phyloP scores from a whole-genome alignment of 2,329 filamentous ascomycete genomes.

The Penicillium sp. region DNA sequence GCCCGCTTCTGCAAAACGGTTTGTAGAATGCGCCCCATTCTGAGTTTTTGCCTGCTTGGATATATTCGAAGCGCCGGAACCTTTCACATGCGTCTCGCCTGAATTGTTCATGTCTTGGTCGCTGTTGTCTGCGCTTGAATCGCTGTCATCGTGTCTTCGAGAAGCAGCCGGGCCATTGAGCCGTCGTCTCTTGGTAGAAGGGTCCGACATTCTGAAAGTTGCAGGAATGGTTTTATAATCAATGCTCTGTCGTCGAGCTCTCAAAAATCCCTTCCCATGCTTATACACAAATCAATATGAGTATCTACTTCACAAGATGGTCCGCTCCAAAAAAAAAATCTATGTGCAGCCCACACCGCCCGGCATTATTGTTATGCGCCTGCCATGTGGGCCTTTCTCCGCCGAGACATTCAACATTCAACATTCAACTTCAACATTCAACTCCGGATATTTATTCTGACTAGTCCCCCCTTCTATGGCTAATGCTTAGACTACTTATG shows the following conservation, averaged over 20 bases:
- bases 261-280: not conserved
- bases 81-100: not conserved
- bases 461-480: too few species aligned
- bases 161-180: slow-evolving; percentile 10
- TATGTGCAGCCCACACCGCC: slow-evolving; percentile 7
- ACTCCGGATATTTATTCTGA: too few species aligned
- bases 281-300: not conserved
- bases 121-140: not conserved
- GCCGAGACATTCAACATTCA: not conserved
- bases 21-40: not conserved
- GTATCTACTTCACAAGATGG: not conserved
- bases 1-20: slow-evolving; percentile 31
- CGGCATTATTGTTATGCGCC: not conserved
- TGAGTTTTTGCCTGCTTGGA: slow-evolving; percentile 14
- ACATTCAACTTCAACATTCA: too few species aligned
- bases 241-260: not conserved
- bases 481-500: too few species aligned
- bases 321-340: slow-evolving; percentile 2
- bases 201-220: slow-evolving; percentile 8
- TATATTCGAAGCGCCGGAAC: not conserved
- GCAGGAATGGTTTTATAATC: not conserved
- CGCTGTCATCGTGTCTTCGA: not conserved
- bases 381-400: slow-evolving; percentile 1
- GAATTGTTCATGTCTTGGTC: not conserved
- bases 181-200: slow-evolving; percentile 9